Base-by-base conservation (phyloP, 352 stramenopile species). In the Globisporangium ultimum region DNA sequence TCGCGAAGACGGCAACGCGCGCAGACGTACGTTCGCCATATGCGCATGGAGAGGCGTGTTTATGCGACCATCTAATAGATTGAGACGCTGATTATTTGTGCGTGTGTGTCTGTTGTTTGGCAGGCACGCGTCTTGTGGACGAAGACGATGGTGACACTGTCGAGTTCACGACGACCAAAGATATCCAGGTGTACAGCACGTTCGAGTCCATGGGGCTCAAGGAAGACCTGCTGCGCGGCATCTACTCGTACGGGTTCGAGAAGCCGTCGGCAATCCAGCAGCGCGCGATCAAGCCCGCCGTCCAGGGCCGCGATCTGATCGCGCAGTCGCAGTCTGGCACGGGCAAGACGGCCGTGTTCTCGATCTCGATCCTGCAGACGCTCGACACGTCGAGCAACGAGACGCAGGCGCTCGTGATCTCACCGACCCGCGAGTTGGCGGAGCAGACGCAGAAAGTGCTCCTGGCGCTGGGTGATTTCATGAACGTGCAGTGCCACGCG, bases 211-310 rank as follows among this genome's bases (percentile, higher is more conserved):
- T 98, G 86, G 85, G 80, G 14, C 74, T 98, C 47, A 97, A 97
- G 55, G 88, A 98, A 60, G 88, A 98, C 53, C 70, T 98, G 22
- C 72, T 98, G 12, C 77, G 89, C 38, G 91, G 92, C 40, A 93
- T 98, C 41, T 95, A 93, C 71, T 82, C 78, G 2, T 96, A 94
- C 49, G 87, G 87, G 28, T 99, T 99, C 69, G 97, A 99, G 74
- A 98, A 97, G 67, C 97, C 97, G 8, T 98, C 92, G 36, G 97
- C 97, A 15, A 99, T 99, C 76, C 97, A 99, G 80, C 97, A 99
- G 70, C 84, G 97, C 20, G 97, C 96, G 14, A 99, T 99, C 67
- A 89, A 96, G 66, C 97, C 97, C 41, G 98, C 98, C 48, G 79
- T 99, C 15, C 78, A 95, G 47, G 97, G 97, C 14, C 73, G 95